Evolutionary conservation across 805 yeast genomes (phyloP).

Genomic region (Metschnikowia sp.): DNA sequence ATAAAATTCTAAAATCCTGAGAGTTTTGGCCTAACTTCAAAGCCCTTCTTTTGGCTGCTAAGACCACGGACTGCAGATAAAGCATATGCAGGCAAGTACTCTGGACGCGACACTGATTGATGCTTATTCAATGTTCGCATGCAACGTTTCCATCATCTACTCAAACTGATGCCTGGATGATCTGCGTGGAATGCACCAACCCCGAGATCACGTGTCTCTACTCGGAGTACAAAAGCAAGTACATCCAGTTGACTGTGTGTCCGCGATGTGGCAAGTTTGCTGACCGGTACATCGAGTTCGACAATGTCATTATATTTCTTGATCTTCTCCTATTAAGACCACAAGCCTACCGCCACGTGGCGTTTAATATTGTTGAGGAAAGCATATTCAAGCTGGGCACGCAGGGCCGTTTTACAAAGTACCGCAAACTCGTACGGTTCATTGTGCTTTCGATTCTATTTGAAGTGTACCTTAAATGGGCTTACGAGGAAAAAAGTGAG

Average conservation of each 20-base stretch:
- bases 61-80: too few relatives aligned
- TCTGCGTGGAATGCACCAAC: conserved; percentile 83
- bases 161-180: conserved; percentile 46
- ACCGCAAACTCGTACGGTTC: conserved; percentile 37
- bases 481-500: conserved; percentile 68
- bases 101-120: background rate
- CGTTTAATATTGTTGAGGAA: conserved; percentile 59
- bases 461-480: conserved; percentile 92
- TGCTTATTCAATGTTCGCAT: background rate
- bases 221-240: conserved; percentile 69
- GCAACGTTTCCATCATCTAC: too few relatives aligned
- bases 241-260: conserved; percentile 78
- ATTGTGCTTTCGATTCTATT: conserved; percentile 66
- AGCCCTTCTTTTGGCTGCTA: too few relatives aligned
- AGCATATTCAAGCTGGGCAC: conserved; percentile 14
- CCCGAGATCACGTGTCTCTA: conserved; percentile 59
- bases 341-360: conserved; percentile 83
- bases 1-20: background rate
- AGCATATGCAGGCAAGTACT: background rate
- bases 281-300: conserved; percentile 90
- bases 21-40: background rate
- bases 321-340: conserved; percentile 82
- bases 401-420: conserved; percentile 11
- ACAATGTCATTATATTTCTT: conserved; percentile 75
- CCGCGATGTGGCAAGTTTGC: conserved; percentile 67